These are phyloP conservation scores for Cytospora mali DNA, from an alignment of 2,329 filamentous ascomycete species.

Conservation along the genomic window DNA sequence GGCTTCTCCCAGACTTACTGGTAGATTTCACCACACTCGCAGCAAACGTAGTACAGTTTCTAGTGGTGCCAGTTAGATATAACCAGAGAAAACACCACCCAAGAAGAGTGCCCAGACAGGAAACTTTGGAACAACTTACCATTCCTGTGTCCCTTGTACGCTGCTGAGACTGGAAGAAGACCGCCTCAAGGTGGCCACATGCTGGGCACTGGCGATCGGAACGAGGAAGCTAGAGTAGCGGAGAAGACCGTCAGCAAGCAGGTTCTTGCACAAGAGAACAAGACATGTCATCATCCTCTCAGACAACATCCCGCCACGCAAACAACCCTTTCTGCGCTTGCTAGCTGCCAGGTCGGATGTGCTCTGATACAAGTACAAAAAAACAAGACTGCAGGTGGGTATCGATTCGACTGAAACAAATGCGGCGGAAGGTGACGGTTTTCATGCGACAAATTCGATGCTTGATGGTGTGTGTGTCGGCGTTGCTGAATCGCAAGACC, in stretches of 20 bases:
- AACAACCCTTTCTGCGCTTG: constrained; percentile 6
- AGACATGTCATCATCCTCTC: constrained; percentile 24
- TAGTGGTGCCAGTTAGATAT: constrained; percentile 38
- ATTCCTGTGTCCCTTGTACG: constrained; percentile 96
- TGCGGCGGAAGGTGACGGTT: neutral
- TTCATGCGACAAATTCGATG: neutral
- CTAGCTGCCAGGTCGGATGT: constrained; percentile 17
- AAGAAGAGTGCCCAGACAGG: neutral
- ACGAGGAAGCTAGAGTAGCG: constrained; percentile 76
- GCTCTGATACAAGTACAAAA: constrained; percentile 24
- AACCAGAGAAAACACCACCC: neutral
- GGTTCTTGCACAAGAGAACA: constrained; percentile 33
- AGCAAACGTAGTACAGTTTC: constrained; percentile 96
- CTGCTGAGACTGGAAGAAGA: constrained; percentile 99
- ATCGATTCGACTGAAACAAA: neutral
- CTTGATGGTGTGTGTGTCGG: neutral
- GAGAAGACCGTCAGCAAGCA: constrained; percentile 46
- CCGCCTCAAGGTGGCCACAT: constrained; percentile 86
- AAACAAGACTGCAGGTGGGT: neutral
- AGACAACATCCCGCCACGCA: constrained; percentile 26
- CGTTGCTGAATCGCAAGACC: neutral
- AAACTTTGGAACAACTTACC: constrained; percentile 60
- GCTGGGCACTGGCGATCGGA: constrained; percentile 82
- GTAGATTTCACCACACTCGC: constrained; percentile 89
- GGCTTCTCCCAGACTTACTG: constrained; percentile 41